Evolutionary conservation across 371 early-diverging fungal genomes (phyloP), one percentile per base, ranked within the genome.

Genomic region (Mortierella polycephala): DNA sequence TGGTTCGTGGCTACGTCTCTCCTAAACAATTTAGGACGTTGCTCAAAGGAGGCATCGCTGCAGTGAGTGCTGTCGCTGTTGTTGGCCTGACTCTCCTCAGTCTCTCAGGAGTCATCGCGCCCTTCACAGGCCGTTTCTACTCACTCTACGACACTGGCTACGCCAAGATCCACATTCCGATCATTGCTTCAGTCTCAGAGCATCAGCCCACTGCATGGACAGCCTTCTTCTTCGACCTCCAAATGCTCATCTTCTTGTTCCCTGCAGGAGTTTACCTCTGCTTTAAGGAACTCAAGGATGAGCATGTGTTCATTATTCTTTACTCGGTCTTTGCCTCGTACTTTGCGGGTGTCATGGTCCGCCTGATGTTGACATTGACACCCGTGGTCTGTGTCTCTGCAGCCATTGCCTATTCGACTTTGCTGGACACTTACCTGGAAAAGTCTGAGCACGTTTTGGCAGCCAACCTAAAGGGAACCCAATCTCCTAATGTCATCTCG

Each of bases 311-410:
- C 84, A 91, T 98, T 60, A 95, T 99, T 63, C 86, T 99, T 0
- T 99, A 99, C 82, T 88, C 94, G 30, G 85, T 96, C 45, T 94
- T 95, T 82, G 98, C 97, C 12, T 93, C 97, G 11, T 99, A 99
- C 87, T 99, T 99, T 89, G 96, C 99, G n/a, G 97, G 99, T 64
- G 99, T 99, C 69, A 99, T 99, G 99, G 98, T 99, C 18, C 97
- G 99, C 65, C 85, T 99, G 65, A 97, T 99, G 90, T 85, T 99
- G 56, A 98, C 99, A 1, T 84, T 99, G 61, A 98, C 99, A 12
- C 99, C 99, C 20, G 90, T 97, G 58, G 98, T 99, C 18, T 99
- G 99, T 82, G 92, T 99, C 37, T 88, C 96, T 61, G 90, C 95
- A 18, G 99, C 95, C 45, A 92, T 99, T 49, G 93, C 97, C 5